A percentile compares a stretch with the other conserved stretches of the same genome.
Conservation (phyloP, 2,329 filamentous ascomycete species). For the Trichoderma asperellum region DNA sequence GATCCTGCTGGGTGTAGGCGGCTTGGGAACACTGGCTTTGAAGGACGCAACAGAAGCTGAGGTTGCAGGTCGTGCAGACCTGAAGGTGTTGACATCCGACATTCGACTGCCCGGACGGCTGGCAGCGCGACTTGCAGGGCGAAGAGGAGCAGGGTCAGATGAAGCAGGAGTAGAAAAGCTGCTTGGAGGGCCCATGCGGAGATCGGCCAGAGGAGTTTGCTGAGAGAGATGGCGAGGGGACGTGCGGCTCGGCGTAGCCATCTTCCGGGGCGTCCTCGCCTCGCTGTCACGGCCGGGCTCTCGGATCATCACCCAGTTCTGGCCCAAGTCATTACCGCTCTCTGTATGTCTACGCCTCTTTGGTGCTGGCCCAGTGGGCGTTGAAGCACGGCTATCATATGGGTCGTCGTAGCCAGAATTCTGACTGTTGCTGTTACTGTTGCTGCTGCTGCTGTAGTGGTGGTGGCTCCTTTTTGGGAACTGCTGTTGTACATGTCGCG, state of each 20-base stretch:
- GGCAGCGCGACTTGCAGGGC: constrained; percentile 31
- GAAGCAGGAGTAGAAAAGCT: constrained; percentile 11
- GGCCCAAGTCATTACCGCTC: constrained; percentile 59
- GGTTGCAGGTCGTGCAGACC: constrained; percentile 36
- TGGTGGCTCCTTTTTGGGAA: constrained; percentile 1
- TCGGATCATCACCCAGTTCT: constrained; percentile 73
- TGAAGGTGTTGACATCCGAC: constrained; percentile 42
- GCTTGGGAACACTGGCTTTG: constrained; percentile 32
- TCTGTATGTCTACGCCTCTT: constrained; percentile 63
- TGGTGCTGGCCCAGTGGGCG: constrained; percentile 50
- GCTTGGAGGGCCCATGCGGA: constrained; percentile 49
- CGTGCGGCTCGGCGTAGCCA: constrained; percentile 33
- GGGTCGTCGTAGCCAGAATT: constrained; percentile 36
- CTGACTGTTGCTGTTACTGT: constrained; percentile 17
- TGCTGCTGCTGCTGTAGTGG: constrained; percentile 5
- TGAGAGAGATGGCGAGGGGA: constrained; percentile 42
- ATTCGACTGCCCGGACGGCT: constrained; percentile 48
- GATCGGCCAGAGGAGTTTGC: constrained; percentile 38
- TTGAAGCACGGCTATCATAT: constrained; percentile 43
- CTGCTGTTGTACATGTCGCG: constrained; percentile 10
- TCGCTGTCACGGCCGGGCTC: constrained; percentile 39
- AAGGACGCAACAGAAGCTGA: constrained; percentile 40
- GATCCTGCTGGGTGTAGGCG: constrained; percentile 50
- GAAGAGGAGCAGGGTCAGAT: constrained; percentile 23
- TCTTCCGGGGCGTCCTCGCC: constrained; percentile 37